Conservation (phyloP, 2,329 filamentous ascomycete species). For the Fonsecaea multimorphosa region DNA sequence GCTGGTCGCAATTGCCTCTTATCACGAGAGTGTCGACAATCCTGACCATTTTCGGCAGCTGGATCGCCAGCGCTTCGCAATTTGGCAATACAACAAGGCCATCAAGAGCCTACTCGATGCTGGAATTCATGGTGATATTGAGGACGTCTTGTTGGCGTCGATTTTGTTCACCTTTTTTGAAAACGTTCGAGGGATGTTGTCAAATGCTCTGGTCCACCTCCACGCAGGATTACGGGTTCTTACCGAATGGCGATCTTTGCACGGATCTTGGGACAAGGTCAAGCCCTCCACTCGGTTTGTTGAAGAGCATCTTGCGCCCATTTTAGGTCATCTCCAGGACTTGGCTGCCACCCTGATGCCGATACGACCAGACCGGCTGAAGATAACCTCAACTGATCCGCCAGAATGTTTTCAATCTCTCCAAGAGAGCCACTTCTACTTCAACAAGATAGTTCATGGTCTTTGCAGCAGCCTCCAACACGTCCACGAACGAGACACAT, state of each 20-base stretch:
- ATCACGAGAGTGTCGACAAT: slow-evolving; percentile 18
- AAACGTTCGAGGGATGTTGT: slow-evolving; percentile 1
- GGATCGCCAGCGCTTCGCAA: slow-evolving; percentile 12
- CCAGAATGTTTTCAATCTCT: slow-evolving; percentile 9
- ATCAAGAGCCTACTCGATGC: slow-evolving; percentile 13
- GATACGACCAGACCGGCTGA: neutral
- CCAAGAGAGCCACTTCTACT: slow-evolving; percentile 1
- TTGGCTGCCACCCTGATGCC: slow-evolving; percentile 3
- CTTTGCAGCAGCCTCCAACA: neutral
- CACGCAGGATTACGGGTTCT: slow-evolving; percentile 6
- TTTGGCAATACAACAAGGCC: slow-evolving; percentile 23
- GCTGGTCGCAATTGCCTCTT: slow-evolving; percentile 21
- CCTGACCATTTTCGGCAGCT: slow-evolving; percentile 4
- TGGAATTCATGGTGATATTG: neutral
- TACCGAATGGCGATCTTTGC: neutral
- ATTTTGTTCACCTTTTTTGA: slow-evolving; percentile 19
- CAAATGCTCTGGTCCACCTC: slow-evolving; percentile 13
- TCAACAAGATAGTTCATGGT: slow-evolving; percentile 2
- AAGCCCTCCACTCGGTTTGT: neutral
- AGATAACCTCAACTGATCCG: neutral
- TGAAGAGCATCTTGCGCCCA: slow-evolving; percentile 7
- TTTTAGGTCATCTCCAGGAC: neutral
- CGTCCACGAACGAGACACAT: neutral
- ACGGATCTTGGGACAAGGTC: neutral
- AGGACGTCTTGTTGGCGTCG: slow-evolving; percentile 10